Evolutionary conservation across 371 early-diverging fungal species (phyloP).

Genomic region (Nematocida ironsii): DNA sequence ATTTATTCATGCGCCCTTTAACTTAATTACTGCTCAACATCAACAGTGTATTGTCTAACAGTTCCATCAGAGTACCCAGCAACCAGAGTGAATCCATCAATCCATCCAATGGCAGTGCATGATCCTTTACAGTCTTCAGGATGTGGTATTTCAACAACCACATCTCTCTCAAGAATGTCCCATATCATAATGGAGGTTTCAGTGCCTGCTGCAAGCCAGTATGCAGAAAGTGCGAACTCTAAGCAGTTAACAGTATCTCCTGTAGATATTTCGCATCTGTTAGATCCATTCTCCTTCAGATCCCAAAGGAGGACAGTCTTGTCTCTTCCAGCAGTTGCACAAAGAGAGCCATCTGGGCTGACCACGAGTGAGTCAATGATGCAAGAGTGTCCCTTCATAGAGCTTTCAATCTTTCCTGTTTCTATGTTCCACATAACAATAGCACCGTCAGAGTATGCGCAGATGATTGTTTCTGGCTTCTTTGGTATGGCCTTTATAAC

Average conservation of each 20-base stretch:
- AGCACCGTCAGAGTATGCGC: conserved; percentile 76
- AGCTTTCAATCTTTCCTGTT: conserved; percentile 91
- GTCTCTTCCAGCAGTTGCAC: conserved; percentile 98
- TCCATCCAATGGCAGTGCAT: conserved; percentile 86
- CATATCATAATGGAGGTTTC: conserved; percentile 90
- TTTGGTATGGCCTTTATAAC: conserved; percentile 62
- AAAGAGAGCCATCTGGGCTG: conserved; percentile 97
- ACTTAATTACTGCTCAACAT: conserved; percentile 13
- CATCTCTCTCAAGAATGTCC: conserved; percentile 91
- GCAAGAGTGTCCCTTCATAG: conserved; percentile 93
- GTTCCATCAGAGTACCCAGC: conserved; percentile 91
- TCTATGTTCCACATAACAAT: conserved; percentile 97
- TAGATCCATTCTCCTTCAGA: conserved; percentile 87
- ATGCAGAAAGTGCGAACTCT: conserved; percentile 94
- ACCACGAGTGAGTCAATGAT: conserved; percentile 93
- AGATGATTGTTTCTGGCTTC: conserved; percentile 55
- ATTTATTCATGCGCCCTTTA: conserved; percentile 23
- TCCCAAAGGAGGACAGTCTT: conserved; percentile 97
- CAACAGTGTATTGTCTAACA: conserved; percentile 73
- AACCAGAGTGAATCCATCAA: conserved; percentile 91
- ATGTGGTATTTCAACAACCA: conserved; percentile 83
- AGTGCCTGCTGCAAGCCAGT: conserved; percentile 98
- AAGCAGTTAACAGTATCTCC: conserved; percentile 87
- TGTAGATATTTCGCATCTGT: conserved; percentile 93
- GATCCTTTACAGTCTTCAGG: conserved; percentile 76